Evolutionary conservation across 805 yeast genomes (phyloP), one percentile per base, ranked within the genome.

Genomic region (Teunomyces pallodes): DNA sequence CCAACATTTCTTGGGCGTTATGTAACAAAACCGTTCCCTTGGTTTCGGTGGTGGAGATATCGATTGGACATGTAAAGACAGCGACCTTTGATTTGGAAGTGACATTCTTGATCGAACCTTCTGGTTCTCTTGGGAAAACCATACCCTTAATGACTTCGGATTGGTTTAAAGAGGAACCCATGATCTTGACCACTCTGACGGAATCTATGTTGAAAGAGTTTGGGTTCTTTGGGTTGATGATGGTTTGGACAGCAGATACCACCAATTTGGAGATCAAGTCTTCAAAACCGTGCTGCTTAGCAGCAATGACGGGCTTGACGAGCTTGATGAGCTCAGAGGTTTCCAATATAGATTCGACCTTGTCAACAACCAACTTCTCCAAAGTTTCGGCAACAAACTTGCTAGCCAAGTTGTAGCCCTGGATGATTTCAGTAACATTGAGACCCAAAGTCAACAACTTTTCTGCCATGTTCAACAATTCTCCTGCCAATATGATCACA

Each of bases 81-180:
- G 88, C 99, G 41, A 94, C 98, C 66, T 89, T 90, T 13, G 95
- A 82, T 57, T 78, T 82, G 16, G 48, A 41, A 8, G 59, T 65
- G 48, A 86, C 72, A 52, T 83, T 79, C 64, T 89, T 90, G 43
- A 91, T 70, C 56, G 82, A 84, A 12, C 97, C 95, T 67, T 92
- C 98, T n/a, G 98, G 97, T 67, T 90, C 96, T 60, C 95, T 82
- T 56, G 96, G 96, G 79, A 94, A 92, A 33, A 94, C 97, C 99
- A 94, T 94, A 57, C 99, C 99, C 70, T 87, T 89, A 54, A 94
- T 76, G 46, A 94, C 98, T 59, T 79, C 79, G 9, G 96, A 86
- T 58, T 78, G 77, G 32, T 74, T 70, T 57, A 94, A 75, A 45
- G 91, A 77, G 13, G 95, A 78, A 52, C 99, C 99, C 96, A 94